Percentiles rank a stretch among this genome's conserved stretches.
Evolutionary conservation across 768 basidiomycete genomes (phyloP).

Genomic region (Artomyces pyxidatus): DNA sequence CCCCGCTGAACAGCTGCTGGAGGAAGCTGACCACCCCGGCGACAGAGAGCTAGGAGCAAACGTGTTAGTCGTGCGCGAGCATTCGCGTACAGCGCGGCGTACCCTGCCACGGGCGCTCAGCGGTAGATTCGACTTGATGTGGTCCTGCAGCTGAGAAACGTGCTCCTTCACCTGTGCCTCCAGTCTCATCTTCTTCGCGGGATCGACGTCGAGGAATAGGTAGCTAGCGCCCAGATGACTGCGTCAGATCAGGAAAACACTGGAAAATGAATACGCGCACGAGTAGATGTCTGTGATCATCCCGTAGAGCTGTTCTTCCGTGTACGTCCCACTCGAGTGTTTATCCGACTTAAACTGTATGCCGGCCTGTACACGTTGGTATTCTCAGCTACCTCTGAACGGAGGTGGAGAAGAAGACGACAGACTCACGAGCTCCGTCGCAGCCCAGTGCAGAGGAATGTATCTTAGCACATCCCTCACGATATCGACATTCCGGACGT

Average conservation of each 20-base stretch:
- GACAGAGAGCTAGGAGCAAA: slow-evolving; percentile 29
- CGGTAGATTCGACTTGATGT: slow-evolving; percentile 47
- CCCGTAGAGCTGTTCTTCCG: slow-evolving; percentile 50
- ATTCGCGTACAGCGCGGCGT: slow-evolving; percentile 13
- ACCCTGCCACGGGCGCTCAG: slow-evolving; percentile 37
- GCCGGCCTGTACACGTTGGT: slow-evolving; percentile 44
- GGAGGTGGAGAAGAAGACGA: background rate
- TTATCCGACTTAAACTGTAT: slow-evolving; percentile 55
- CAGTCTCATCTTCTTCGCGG: slow-evolving; percentile 47
- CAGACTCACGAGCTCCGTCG: slow-evolving; percentile 57
- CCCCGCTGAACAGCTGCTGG: slow-evolving; percentile 39
- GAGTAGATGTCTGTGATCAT: slow-evolving; percentile 66
- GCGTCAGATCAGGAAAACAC: too few relatives aligned
- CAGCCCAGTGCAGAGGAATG: slow-evolving; percentile 64
- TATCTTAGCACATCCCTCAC: slow-evolving; percentile 59
- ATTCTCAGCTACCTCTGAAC: background rate
- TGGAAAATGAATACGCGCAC: slow-evolving; percentile 32
- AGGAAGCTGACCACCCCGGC: slow-evolving; percentile 39
- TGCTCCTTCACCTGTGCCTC: slow-evolving; percentile 43
- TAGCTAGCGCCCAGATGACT: slow-evolving; percentile 35
- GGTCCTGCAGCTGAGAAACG: slow-evolving; percentile 41
- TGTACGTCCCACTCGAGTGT: slow-evolving; percentile 49
- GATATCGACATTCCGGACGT: slow-evolving; percentile 50
- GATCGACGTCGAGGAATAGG: slow-evolving; percentile 67
- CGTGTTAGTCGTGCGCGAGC: too few relatives aligned